Percentiles rank a stretch among this genome's conserved stretches.
phyloP scores from a whole-genome alignment of 257 asterid genomes.

The Ajuga chamaepitys region DNA sequence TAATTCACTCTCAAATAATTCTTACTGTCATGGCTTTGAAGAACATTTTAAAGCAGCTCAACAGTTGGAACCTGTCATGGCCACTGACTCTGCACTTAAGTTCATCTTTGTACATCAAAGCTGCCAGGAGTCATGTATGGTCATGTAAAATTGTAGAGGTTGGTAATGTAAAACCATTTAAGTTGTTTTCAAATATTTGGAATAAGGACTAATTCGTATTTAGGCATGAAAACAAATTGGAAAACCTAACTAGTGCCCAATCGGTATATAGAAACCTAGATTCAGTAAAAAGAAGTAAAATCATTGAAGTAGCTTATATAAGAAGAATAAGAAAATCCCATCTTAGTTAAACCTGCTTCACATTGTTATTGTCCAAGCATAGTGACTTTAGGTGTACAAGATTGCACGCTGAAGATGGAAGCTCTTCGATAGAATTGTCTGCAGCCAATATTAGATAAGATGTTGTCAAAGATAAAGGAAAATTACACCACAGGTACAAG shows the following conservation, averaged over 20 bases:
- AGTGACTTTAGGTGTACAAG: constrained; percentile 85
- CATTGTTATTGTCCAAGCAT: constrained; percentile 66
- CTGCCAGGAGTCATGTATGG: background rate
- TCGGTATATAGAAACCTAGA: too few relatives aligned
- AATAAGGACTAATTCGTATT: too few relatives aligned
- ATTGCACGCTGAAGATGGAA: constrained; percentile 81
- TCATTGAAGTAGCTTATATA: background rate
- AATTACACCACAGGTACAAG: background rate
- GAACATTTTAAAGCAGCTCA: too few relatives aligned
- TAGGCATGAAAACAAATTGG: too few relatives aligned
- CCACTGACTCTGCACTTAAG: background rate
- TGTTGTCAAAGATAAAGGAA: constrained; percentile 8
- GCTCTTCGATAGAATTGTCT: constrained; percentile 85
- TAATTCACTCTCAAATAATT: background rate
- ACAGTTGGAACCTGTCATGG: background rate
- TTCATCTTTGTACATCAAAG: background rate
- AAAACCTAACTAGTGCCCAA: background rate
- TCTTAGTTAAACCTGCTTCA: constrained; percentile 69
- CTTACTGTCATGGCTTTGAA: background rate
- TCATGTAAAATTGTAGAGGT: background rate
- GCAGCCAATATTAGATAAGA: constrained; percentile 15
- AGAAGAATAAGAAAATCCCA: constrained; percentile 12
- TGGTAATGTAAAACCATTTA: too few relatives aligned
- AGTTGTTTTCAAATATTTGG: too few relatives aligned
- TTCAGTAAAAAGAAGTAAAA: background rate